A percentile compares a stretch with the other conserved stretches of the same genome.
Evolutionary conservation across 495 filamentous ascomycete species (phyloP).

Genomic region (Cladorrhinum samala): DNA sequence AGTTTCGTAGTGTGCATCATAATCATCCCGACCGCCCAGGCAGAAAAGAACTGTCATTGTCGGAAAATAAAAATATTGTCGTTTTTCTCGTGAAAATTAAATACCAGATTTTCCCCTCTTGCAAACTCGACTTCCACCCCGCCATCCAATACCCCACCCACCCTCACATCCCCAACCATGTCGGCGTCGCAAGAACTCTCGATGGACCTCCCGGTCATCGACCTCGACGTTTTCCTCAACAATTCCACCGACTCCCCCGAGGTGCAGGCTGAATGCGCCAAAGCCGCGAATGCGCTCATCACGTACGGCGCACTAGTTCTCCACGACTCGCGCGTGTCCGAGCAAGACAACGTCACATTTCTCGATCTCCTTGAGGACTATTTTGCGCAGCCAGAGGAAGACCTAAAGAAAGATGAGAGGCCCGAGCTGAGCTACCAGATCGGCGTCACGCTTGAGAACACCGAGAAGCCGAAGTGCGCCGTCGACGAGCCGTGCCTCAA

Average conservation of each 20-base stretch:
- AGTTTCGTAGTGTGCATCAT: neutral
- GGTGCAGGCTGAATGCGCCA: constrained; percentile 39
- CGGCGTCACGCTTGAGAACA: constrained; percentile 49
- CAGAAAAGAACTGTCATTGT: neutral
- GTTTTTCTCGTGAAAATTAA: neutral
- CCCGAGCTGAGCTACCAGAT: constrained; percentile 47
- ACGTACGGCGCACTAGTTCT: constrained; percentile 45
- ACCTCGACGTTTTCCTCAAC: constrained; percentile 43
- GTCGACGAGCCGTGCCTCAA: constrained; percentile 46
- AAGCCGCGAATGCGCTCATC: constrained; percentile 42
- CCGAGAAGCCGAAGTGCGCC: constrained; percentile 50
- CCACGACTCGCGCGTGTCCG: constrained; percentile 46
- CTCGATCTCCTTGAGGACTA: constrained; percentile 50
- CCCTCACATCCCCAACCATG: neutral
- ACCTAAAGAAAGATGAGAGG: constrained; percentile 38
- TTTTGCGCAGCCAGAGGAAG: constrained; percentile 43
- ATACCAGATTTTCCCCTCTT: neutral
- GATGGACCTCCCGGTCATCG: constrained; percentile 49
- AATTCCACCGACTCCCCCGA: constrained; percentile 27
- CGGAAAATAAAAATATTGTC: neutral
- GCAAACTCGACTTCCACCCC: neutral
- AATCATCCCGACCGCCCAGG: neutral
- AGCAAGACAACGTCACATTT: constrained; percentile 42
- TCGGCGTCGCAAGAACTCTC: constrained; percentile 17
- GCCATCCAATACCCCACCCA: neutral